Evolutionary conservation across 306 rosid species (phyloP), one percentile per base, ranked within the genome.

Genomic region (Acmispon strigosus): DNA sequence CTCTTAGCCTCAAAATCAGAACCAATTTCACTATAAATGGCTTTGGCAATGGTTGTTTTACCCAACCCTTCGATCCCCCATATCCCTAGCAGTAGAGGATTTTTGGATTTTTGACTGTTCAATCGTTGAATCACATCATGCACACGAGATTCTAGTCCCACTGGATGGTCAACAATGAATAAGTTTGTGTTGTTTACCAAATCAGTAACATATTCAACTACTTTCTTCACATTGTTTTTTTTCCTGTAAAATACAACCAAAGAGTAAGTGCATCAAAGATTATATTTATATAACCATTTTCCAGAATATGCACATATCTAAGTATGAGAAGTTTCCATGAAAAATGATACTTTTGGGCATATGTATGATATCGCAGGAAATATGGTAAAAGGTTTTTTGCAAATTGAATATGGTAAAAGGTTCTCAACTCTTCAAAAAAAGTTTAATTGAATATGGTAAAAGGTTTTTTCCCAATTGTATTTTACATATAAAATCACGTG

Each of bases 61-160:
- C 76, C 76, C 10, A 45, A 2, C 7, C 67, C 76, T 11, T 16
- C 37, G 14, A 58, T 71, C 10, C 66, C 76, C 64, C 66, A 70
- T 2, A 70, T 70, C 56, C 75, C 75, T 5, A 60, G 0, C 1
- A 76, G 0, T 4, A 27, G 0, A 18, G 49, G 17, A 17, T 42
- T 2, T 3, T 41, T 8, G 13, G 64, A 0, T 14, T 8, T 5
- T 4, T 54, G 10, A 1, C 1, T 8, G 4, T 32, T 7, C 6
- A 48, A 10, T 15, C 18, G 14, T 8, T 10, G 2, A 8, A 36
- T 9, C 61, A 60, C 32, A 12, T 48, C 34, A 34, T 49, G 41
- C 4, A n/a, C 62, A 1, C n/a, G 52, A 8, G 37, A n/a, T 32
- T 19, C 15, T 24, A 72, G 1, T 10, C 52, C 77, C 1, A 72